Evolutionary conservation across 768 basidiomycete species (phyloP).

Genomic region (Galerina marginata): DNA sequence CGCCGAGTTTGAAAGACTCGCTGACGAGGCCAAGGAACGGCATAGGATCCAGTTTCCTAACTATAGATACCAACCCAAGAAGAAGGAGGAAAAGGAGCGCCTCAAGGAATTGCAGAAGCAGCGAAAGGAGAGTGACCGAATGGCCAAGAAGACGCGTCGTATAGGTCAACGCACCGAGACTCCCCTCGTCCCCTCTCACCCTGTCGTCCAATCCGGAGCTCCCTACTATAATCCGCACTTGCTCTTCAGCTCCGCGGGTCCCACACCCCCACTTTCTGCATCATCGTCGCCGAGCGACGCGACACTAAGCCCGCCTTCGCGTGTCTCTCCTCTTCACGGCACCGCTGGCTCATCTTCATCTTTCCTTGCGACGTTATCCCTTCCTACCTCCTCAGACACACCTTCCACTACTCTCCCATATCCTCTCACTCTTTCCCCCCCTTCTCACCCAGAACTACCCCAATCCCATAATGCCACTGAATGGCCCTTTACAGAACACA

Average conservation of each 20-base stretch:
- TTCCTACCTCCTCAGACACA: too few relatives aligned
- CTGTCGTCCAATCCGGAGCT: constrained; percentile 12
- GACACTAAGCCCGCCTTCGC: constrained; percentile 17
- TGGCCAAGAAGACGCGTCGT: constrained; percentile 25
- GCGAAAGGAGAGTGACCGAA: constrained; percentile 41
- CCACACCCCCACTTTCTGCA: constrained; percentile 60
- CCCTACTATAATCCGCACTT: constrained; percentile 26
- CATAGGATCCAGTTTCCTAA: constrained; percentile 58
- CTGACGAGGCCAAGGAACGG: constrained; percentile 56
- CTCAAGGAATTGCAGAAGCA: constrained; percentile 44
- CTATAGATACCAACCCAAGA: constrained; percentile 63
- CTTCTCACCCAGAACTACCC: too few relatives aligned
- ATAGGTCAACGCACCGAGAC: constrained; percentile 12
- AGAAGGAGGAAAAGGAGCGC: constrained; percentile 54
- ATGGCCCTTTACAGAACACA: too few relatives aligned
- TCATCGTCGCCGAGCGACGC: constrained; percentile 49
- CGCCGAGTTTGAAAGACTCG: constrained; percentile 55
- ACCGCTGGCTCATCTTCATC: background rate
- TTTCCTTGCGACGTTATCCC: too few relatives aligned
- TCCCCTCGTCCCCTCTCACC: constrained; percentile 19
- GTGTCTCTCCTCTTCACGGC: constrained; percentile 10
- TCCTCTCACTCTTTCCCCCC: too few relatives aligned
- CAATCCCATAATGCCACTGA: too few relatives aligned
- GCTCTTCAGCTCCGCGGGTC: constrained; percentile 43
- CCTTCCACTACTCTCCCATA: too few relatives aligned